Evolutionary conservation across 768 basidiomycete species (phyloP).

Genomic region (Clathrus columnatus): DNA sequence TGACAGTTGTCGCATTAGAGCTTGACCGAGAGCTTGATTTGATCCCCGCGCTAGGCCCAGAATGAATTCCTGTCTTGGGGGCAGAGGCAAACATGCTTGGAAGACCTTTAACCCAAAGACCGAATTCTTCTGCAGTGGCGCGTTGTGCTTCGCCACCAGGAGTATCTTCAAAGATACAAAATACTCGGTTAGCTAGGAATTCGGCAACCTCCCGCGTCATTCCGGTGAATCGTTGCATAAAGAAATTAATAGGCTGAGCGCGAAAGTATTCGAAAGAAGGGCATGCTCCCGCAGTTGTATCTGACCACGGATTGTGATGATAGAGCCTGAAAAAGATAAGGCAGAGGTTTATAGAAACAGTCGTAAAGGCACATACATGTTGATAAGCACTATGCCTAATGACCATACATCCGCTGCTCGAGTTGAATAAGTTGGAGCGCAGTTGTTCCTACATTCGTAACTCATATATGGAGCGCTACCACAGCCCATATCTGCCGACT

Average conservation of each 20-base stretch:
- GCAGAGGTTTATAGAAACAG: conserved; percentile 10
- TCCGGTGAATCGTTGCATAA: conserved; percentile 83
- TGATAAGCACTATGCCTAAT: conserved; percentile 96
- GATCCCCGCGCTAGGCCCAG: neutral
- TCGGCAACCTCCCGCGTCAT: conserved; percentile 83
- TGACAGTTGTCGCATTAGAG: neutral
- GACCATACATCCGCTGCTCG: conserved; percentile 98
- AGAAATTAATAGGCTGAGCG: conserved; percentile 72
- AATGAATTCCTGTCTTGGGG: too few species aligned
- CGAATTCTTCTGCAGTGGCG: conserved; percentile 76
- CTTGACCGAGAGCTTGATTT: neutral
- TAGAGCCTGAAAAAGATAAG: conserved; percentile 57
- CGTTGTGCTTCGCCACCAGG: conserved; percentile 47
- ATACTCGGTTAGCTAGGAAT: conserved; percentile 76
- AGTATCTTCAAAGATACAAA: conserved; percentile 66
- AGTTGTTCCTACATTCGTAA: conserved; percentile 90
- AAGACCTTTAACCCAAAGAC: conserved; percentile 77
- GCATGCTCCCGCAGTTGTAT: conserved; percentile 76
- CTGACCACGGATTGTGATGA: conserved; percentile 97
- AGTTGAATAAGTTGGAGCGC: conserved; percentile 88
- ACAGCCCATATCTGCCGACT: conserved; percentile 95
- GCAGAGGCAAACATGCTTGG: conserved; percentile 50
- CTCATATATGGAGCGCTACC: conserved; percentile 87
- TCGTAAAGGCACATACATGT: conserved; percentile 55
- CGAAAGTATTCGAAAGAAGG: conserved; percentile 74